Evolutionary conservation across 495 filamentous ascomycete species (phyloP), one percentile per base, ranked within the genome.

Genomic region (Trichoderma virens): DNA sequence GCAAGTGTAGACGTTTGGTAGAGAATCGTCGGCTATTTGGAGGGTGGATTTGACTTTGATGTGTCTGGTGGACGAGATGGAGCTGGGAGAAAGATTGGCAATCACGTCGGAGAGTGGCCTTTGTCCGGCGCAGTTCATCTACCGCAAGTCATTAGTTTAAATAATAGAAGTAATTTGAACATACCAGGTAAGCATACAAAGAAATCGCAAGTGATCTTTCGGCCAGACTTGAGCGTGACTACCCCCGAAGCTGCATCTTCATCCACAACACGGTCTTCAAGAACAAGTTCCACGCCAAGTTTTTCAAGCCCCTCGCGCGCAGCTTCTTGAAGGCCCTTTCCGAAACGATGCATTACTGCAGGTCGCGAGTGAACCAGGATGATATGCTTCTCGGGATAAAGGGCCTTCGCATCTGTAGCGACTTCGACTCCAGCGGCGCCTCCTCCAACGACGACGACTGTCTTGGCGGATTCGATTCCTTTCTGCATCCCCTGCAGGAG

Each of bases 401-500:
- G 71, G 56, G 79, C 78, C 68, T 85, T 85, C 5, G 72, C 70
- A 66, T 88, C 85, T 0, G 79, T 79, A 3, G 83, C 83, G 66
- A 86, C 73, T 69, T 88, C 81, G 1, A 87, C 79, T 2, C 85
- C 85, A 0, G 84, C 84, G 2, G 85, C 83, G 7, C 85, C 85
- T 1, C 83, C 85, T 4, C 85, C 85, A 1, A 84, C 79, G 27
- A 88, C 77, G 1, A 82, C 71, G 67, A 87, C 76, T 0, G 74
- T 79, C 20, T 73, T 71, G 2, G 82, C 72, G 0, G 63, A 43
- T 39, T 68, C 64, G 45, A 82, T 76, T 14, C 67, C 47, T 4
- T 61, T 65, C 54, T 81, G 77, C 59, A 78, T 68, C 0, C 14
- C 66, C 31, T 65, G 72, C 14, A 81, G 75, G 51, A 85, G 82